A percentile compares a stretch with the other conserved stretches of the same genome.
Conservation (phyloP, 1,139 yeast species). For the Blastobotrys persicus region DNA sequence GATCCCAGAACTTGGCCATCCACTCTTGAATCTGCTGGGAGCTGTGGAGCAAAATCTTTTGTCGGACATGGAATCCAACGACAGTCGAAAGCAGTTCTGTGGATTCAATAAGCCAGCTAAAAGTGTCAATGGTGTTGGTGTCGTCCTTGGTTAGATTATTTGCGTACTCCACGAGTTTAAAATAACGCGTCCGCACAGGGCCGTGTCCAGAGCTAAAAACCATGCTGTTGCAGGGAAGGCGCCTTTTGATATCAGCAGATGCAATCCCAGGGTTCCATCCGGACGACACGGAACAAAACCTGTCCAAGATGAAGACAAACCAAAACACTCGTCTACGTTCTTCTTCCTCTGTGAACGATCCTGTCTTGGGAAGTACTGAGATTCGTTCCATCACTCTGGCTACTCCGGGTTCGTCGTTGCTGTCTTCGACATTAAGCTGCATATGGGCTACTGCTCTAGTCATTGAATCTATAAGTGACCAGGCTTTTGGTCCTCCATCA, state of each 20-base stretch:
- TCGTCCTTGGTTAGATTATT: conserved; percentile 12
- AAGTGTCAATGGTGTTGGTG: conserved; percentile 23
- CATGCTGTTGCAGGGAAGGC: conserved; percentile 25
- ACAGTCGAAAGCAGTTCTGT: conserved; percentile 25
- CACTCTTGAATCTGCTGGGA: conserved; percentile 18
- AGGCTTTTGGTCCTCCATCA: conserved; percentile 27
- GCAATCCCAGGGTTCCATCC: conserved; percentile 28
- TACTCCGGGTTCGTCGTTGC: conserved; percentile 10
- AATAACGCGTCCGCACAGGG: conserved; percentile 21
- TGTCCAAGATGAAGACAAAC: conserved; percentile 26
- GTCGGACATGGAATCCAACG: conserved; percentile 19
- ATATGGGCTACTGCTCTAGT: conserved; percentile 28
- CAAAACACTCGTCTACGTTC: conserved; percentile 29
- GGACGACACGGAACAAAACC: conserved; percentile 29
- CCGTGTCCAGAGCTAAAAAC: conserved; percentile 15
- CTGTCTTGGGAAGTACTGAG: neutral
- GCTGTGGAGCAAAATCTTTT: conserved; percentile 12
- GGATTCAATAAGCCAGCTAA: conserved; percentile 28
- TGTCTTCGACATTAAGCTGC: conserved; percentile 23
- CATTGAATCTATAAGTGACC: conserved; percentile 25
- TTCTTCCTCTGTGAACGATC: conserved; percentile 23
- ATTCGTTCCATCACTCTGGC: neutral
- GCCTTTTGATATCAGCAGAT: conserved; percentile 20
- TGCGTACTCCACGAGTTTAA: too few species aligned
- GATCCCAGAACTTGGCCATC: conserved; percentile 20